Conservation (phyloP, 1,284 basidiomycete genomes). For the Heterobasidion occidentale region DNA sequence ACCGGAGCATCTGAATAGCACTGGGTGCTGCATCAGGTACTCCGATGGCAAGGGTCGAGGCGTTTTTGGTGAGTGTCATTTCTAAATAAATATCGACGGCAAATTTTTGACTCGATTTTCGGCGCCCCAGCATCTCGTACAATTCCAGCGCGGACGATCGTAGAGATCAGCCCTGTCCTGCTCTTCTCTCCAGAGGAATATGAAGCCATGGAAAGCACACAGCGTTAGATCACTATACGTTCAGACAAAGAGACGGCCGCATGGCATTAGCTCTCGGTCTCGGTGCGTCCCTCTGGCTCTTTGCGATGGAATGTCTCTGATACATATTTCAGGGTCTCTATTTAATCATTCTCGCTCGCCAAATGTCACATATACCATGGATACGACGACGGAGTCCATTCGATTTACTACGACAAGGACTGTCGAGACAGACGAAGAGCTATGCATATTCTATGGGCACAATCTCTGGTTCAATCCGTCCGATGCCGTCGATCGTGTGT, state of each 20-base stretch:
- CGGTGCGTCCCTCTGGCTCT: slow-evolving; percentile 38
- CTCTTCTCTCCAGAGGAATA: slow-evolving; percentile 73
- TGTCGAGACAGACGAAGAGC: slow-evolving; percentile 59
- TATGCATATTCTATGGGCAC: slow-evolving; percentile 74
- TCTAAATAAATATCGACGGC: too few relatives aligned
- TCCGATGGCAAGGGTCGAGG: slow-evolving; percentile 50
- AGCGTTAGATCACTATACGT: slow-evolving; percentile 78
- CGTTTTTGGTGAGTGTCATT: slow-evolving; percentile 43
- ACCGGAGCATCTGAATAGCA: slow-evolving; percentile 24
- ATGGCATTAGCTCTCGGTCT: slow-evolving; percentile 87
- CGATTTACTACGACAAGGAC: slow-evolving; percentile 51
- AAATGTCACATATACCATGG: slow-evolving; percentile 65
- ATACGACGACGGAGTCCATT: slow-evolving; percentile 51
- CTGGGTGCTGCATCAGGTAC: slow-evolving; percentile 25
- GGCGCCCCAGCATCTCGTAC: slow-evolving; percentile 40
- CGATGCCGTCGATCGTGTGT: slow-evolving; percentile 12
- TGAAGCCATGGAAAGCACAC: slow-evolving; percentile 62
- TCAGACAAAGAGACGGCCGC: slow-evolving; percentile 72
- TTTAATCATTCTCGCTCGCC: slow-evolving; percentile 73
- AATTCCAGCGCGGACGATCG: slow-evolving; percentile 56
- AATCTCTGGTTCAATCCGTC: slow-evolving; percentile 54
- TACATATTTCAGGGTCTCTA: slow-evolving; percentile 48
- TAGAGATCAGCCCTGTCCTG: slow-evolving; percentile 87
- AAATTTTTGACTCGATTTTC: neutral
- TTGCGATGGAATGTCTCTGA: neutral